phyloP scores from a whole-genome alignment of 495 filamentous ascomycete genomes.

The Cercophora scortea region DNA sequence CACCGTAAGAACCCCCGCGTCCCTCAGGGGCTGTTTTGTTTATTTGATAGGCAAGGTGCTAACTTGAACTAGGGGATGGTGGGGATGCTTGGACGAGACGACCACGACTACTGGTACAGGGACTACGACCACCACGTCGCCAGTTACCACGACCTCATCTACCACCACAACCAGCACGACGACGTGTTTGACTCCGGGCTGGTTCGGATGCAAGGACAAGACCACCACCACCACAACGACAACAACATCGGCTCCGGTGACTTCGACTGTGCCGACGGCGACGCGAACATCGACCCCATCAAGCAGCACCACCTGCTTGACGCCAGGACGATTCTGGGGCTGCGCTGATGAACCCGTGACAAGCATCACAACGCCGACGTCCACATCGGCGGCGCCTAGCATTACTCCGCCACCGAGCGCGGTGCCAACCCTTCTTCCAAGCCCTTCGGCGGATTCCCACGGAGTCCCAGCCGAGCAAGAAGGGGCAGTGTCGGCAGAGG shows the following conservation, averaged over 20 bases:
- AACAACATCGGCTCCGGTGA: slow-evolving; percentile 28
- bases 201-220: slow-evolving; percentile 59
- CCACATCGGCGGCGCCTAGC: slow-evolving; percentile 19
- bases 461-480: slow-evolving; percentile 12
- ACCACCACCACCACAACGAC: slow-evolving; percentile 26
- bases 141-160: slow-evolving; percentile 37
- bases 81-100: slow-evolving; percentile 61
- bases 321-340: slow-evolving; percentile 49
- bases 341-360: slow-evolving; percentile 40
- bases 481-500: slow-evolving; percentile 23
- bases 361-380: background rate
- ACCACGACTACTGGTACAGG: slow-evolving; percentile 38
- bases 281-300: slow-evolving; percentile 15
- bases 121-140: slow-evolving; percentile 28
- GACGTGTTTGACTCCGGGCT: slow-evolving; percentile 33
- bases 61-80: slow-evolving; percentile 49
- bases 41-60: too few species aligned
- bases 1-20: slow-evolving; percentile 39
- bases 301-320: slow-evolving; percentile 39
- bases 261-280: slow-evolving; percentile 2
- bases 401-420: slow-evolving; percentile 31
- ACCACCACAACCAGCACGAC: slow-evolving; percentile 49
- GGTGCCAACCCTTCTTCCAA: slow-evolving; percentile 19
- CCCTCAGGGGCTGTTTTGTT: too few species aligned
- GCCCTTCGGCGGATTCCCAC: slow-evolving; percentile 16